Evolutionary conservation across 2,329 filamentous ascomycete species (phyloP), one percentile per base, ranked within the genome.

Genomic region (Aspergillus pseudoglaucus): DNA sequence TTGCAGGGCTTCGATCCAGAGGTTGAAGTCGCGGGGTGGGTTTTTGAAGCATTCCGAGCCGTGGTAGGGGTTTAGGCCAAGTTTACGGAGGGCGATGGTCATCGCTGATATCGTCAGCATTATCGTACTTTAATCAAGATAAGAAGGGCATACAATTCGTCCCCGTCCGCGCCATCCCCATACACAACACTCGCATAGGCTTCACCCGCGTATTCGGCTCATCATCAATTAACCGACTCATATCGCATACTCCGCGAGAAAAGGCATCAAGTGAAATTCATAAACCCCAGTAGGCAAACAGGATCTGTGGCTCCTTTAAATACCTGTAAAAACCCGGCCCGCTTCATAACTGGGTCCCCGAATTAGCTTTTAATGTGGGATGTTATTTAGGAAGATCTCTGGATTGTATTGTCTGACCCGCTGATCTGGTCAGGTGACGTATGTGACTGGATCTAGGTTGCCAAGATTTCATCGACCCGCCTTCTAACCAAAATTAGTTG

Each of bases 31-130:
- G 7, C 47, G 43, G 4, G 47, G 47, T 8, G 47, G 47, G 17
- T 32, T 46, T 4, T 46, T 48, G 47, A 48, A 48, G 18, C 47
- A 46, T 46, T 48, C 47, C 1, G 43, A 48, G 30, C 47, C 47
- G 39, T 48, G 47, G 22, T 48, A 48, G 3, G 47, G 47, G 9
- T 18, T 46, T 27, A 45, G 40, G 20, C 47, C 47, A 3, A 48
- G 43, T 22, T 48, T 41, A 6, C 30, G 37, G 30, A 48, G 47
- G 15, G 47, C 47, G 3, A 42, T 38, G 10, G 22, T 25, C 23
- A 42, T 42, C 15, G 40, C 40, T 42, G 40, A 15, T 5, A 12
- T 9, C 3, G 23, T 42, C 30, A 27, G 40, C 23, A 27, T 27
- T 20, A 4, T n/a, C 35, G 6, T 18, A 10, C 4, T 2, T 8